phyloP scores from a whole-genome alignment of 2,329 filamentous ascomycete species.

The Hirsutella rhossiliensis region DNA sequence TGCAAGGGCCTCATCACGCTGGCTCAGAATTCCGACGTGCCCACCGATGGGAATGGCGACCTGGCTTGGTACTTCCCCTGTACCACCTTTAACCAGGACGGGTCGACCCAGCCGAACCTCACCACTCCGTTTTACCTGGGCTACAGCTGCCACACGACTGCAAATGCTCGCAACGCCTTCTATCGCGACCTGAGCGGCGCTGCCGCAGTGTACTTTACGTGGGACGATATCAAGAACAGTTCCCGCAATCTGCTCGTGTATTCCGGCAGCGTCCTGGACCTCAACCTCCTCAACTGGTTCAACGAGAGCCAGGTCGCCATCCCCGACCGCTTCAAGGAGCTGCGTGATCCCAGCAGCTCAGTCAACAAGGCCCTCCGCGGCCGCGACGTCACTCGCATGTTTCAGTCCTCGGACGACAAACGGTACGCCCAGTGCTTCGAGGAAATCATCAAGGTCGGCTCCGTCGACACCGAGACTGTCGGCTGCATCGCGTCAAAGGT shows the following conservation, averaged over 20 bases:
- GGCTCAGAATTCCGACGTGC: slow-evolving; percentile 61
- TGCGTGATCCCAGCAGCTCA: slow-evolving; percentile 53
- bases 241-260: slow-evolving; percentile 89
- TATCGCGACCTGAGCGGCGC: slow-evolving; percentile 54
- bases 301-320: slow-evolving; percentile 67
- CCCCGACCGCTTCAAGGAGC: slow-evolving; percentile 66
- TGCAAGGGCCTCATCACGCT: slow-evolving; percentile 84
- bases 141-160: slow-evolving; percentile 78
- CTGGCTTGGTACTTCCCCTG: slow-evolving; percentile 98
- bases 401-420: slow-evolving; percentile 71
- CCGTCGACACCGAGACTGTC: slow-evolving; percentile 88
- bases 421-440: slow-evolving; percentile 75
- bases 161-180: slow-evolving; percentile 56
- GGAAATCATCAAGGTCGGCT: slow-evolving; percentile 91
- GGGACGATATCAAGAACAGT: slow-evolving; percentile 83
- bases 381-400: slow-evolving; percentile 78
- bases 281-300: slow-evolving; percentile 84
- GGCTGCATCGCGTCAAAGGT: slow-evolving; percentile 97
- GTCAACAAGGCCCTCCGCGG: slow-evolving; percentile 58
- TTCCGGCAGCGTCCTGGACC: slow-evolving; percentile 83
- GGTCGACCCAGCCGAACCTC: slow-evolving; percentile 63
- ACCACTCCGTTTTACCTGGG: slow-evolving; percentile 69
- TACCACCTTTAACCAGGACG: slow-evolving; percentile 83
- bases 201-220: slow-evolving; percentile 91
- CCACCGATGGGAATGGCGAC: slow-evolving; percentile 58